Base-by-base conservation (phyloP, 2,329 filamentous ascomycete genomes). In the Chrysoporthe cubensis region DNA sequence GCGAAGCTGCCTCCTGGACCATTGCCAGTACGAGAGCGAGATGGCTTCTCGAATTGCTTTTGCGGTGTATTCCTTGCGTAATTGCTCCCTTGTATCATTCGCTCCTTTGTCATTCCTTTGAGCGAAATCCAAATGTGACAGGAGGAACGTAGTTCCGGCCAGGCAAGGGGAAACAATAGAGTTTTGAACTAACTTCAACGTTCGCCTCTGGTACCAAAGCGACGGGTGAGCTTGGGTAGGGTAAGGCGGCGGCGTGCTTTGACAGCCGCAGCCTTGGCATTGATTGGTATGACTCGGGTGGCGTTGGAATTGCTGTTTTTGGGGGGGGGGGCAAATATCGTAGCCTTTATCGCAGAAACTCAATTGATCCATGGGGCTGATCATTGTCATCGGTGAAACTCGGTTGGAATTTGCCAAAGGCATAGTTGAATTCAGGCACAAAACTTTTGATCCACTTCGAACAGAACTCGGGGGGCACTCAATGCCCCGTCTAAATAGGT, bases 361-460 rank as follows among this genome's bases (percentile, higher is more conserved):
- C 50, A 32, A 21, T 52, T 14, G 14, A 16, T n/a, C 21, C 26
- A 16, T 54, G 14, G 1, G 26, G 50, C 32, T 32, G 3, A 7
- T 26, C 11, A 54, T 34, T 54, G 11, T 16, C 50, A 3, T 26
- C 32, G 13, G 21, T 11, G 32, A 32, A 21, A 58, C 56, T 58
- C 34, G n/a, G 18, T 58, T 58, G 56, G 37, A 40, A 37, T 14
- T 40, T 18, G 40, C 16, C 1, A 11, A 21, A 32, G 8, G 21
- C 26, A 21, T 26, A 48, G 21, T 37, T 34, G 5, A 18, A 50
- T 18, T 26, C 40, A 11, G 61, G 34, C 37, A 63, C 8, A 54
- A 5, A 54, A 63, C 48, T 63, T 63, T 63, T 63, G 18, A 32
- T 63, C 43, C 34, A 54, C n/a, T 32, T 13, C n/a, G 37, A 37